Evolutionary conservation across 768 basidiomycete species (phyloP).

Genomic region (Boletus rubescentipes): DNA sequence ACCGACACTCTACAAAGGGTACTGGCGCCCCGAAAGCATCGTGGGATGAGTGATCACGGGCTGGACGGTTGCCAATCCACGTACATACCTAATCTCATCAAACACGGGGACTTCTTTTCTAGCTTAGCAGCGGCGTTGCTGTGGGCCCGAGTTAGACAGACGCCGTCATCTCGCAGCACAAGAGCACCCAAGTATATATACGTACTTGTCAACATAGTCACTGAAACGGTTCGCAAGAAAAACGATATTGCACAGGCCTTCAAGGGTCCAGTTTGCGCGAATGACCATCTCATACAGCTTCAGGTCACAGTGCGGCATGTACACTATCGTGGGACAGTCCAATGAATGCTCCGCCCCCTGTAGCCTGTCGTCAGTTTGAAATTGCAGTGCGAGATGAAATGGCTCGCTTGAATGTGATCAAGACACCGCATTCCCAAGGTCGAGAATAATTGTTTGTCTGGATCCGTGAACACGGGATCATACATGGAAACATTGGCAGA

Average conservation of each 20-base stretch:
- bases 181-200: background rate
- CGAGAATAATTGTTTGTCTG: constrained; percentile 53
- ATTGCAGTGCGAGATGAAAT: constrained; percentile 9
- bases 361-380: constrained; percentile 7
- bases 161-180: background rate
- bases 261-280: constrained; percentile 56
- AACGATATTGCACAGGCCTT: constrained; percentile 46
- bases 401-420: constrained; percentile 53
- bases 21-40: constrained; percentile 36
- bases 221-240: constrained; percentile 65
- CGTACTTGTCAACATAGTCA: constrained; percentile 69
- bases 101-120: constrained; percentile 48
- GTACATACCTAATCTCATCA: constrained; percentile 53
- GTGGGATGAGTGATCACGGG: constrained; percentile 8
- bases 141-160: constrained; percentile 17
- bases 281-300: constrained; percentile 67
- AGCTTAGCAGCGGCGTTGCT: constrained; percentile 57
- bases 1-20: constrained; percentile 44
- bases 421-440: constrained; percentile 35
- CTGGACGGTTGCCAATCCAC: constrained; percentile 16
- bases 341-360: constrained; percentile 37
- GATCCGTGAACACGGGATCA: constrained; percentile 72
- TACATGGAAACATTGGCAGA: constrained; percentile 50
- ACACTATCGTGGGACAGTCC: constrained; percentile 56
- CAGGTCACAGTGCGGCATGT: constrained; percentile 80